Percentiles rank a stretch among this genome's conserved stretches.
Evolutionary conservation across 495 filamentous ascomycete genomes (phyloP).

Genomic region (Halenospora varia): DNA sequence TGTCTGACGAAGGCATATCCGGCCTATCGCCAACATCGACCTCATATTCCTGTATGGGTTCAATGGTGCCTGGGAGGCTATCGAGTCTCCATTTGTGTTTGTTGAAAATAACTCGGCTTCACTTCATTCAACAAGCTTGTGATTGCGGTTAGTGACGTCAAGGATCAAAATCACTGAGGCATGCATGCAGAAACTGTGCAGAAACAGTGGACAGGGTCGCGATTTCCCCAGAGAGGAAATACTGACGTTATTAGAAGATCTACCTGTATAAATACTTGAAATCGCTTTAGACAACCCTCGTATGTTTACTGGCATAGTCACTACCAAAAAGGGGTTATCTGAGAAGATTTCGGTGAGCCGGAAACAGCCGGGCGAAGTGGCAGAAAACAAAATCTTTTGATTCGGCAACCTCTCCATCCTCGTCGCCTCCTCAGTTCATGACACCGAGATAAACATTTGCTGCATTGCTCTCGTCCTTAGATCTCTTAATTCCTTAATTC

Average conservation of each 20-base stretch:
- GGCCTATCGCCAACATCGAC: constrained; percentile 48
- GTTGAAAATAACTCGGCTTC: background rate
- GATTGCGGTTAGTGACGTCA: constrained; percentile 1
- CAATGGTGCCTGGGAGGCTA: constrained; percentile 5
- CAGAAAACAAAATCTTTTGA: background rate
- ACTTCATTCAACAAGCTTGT: background rate
- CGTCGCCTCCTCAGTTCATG: constrained; percentile 1
- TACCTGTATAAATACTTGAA: background rate
- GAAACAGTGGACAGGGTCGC: background rate
- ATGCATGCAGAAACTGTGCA: background rate
- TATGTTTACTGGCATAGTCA: background rate
- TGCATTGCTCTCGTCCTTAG: background rate
- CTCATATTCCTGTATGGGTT: constrained; percentile 39
- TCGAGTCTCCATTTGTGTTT: constrained; percentile 15
- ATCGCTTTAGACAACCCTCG: background rate
- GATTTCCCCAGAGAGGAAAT: background rate
- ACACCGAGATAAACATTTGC: constrained; percentile 1
- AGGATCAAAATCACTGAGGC: background rate
- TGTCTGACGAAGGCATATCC: constrained; percentile 43
- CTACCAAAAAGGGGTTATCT: background rate
- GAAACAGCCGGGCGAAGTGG: constrained; percentile 2
- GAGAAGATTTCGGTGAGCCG: background rate
- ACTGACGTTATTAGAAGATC: background rate
- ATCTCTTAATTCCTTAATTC: background rate
- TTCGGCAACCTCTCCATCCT: background rate